Conservation (phyloP, 441 rosid species). For the Mallotus japonicus region DNA sequence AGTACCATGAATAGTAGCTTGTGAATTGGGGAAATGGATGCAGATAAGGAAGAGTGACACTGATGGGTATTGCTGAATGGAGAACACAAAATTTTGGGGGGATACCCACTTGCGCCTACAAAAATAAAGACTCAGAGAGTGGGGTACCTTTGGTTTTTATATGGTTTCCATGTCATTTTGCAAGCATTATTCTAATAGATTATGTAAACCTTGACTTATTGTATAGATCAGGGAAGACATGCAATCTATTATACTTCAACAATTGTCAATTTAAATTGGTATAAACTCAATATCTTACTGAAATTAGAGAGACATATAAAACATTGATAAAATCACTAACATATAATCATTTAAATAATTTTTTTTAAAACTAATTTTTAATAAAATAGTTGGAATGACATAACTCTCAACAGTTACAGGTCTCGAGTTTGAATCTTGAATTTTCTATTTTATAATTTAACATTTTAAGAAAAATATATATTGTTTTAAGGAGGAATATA, state of each 20-base stretch:
- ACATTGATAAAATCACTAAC: too few species aligned
- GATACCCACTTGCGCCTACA: conserved; percentile 24
- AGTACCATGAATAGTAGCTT: conserved; percentile 31
- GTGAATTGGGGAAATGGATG: conserved; percentile 23
- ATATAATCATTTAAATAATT: too few species aligned
- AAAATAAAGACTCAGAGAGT: background rate
- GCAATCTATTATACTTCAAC: conserved; percentile 22
- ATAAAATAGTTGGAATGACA: too few species aligned
- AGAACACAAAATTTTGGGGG: conserved; percentile 12
- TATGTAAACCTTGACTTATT: conserved; percentile 34
- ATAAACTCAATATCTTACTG: conserved; percentile 30
- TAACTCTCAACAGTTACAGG: too few species aligned
- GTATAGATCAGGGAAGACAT: background rate
- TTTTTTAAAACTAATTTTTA: too few species aligned
- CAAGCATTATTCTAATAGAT: conserved; percentile 26
- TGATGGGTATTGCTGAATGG: conserved; percentile 26
- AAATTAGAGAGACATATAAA: background rate
- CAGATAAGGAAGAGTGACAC: conserved; percentile 32
- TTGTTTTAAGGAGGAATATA: too few species aligned
- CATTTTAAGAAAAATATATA: too few species aligned
- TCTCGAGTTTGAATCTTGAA: too few species aligned
- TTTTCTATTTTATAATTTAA: too few species aligned
- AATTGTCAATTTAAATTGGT: conserved; percentile 36
- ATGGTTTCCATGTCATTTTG: conserved; percentile 7
- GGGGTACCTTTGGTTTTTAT: conserved; percentile 16